Percentiles rank a stretch among this genome's conserved stretches.
These are phyloP conservation scores for Fraxinus greggii DNA, from an alignment of 305 asterid genomes.

Conservation along the genomic window DNA sequence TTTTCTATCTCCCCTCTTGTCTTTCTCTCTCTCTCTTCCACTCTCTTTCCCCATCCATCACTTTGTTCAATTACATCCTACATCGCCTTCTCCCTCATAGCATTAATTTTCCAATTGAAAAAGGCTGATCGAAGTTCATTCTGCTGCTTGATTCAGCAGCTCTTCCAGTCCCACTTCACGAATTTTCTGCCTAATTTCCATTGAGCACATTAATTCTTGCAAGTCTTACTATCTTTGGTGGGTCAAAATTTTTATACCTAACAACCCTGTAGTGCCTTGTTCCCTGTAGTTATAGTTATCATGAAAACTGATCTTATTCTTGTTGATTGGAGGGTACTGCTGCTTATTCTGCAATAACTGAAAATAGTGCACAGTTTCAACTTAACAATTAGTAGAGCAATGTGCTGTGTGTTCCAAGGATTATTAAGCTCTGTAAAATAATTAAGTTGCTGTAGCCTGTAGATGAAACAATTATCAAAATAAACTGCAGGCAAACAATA, in stretches of 20 bases:
- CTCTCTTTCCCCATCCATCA: not conserved
- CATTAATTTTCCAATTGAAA: not conserved
- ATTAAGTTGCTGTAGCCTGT: not conserved
- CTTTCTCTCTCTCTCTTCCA: not conserved
- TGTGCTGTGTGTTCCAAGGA: not conserved
- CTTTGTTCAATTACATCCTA: not conserved
- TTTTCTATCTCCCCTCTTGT: not conserved
- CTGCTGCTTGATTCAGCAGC: not conserved
- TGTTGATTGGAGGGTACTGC: not conserved
- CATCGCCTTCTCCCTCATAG: not conserved
- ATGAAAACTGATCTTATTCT: not conserved
- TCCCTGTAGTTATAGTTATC: not conserved
- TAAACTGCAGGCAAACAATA: not conserved
- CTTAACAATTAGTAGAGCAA: not conserved
- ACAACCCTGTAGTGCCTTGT: not conserved
- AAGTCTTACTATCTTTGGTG: not conserved
- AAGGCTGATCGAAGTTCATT: not conserved
- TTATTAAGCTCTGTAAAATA: not conserved
- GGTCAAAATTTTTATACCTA: not conserved
- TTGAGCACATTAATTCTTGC: not conserved
- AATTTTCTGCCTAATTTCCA: not conserved
- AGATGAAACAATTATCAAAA: not conserved
- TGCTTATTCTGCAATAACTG: not conserved
- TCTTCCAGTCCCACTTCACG: not conserved
- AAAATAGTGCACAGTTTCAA: not conserved